Evolutionary conservation across 2,329 filamentous ascomycete species (phyloP), one percentile per base, ranked within the genome.

Genomic region (Colletotrichum limetticola): DNA sequence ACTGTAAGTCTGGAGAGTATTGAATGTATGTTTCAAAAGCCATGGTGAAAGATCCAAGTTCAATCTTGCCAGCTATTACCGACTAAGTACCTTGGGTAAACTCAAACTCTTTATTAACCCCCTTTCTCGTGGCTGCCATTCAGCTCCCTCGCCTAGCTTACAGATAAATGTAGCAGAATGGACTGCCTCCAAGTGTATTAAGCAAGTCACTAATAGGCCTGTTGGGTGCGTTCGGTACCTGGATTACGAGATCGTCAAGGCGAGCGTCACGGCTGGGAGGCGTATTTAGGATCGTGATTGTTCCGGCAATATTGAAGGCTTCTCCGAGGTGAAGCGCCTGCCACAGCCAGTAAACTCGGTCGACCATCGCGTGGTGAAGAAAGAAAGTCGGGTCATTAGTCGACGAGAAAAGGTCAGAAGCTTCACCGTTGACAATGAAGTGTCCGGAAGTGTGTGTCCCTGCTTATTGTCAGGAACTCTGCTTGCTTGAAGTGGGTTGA

Each of bases 131-230:
- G 37, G 6, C 16, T 3, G 16, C 16, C 37, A 2, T 46, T 19
- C 37, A 19, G 6, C 14, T 46, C 5, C 14, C 37, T 46, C 37
- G 22, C 52, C 57, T 28, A 28, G 28, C 28, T 28, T 68, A 78
- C 11, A 68, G 28, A 28, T 80, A 82, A 46, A 82, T 61, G 58
- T 82, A 82, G 56, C 81, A 83, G 61, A 82, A 82, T 4, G 80
- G 81, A 14, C 76, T 68, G 7, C 81, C 81, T 35, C 76, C 76
- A 3, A 81, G 56, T 0, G 81, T 82, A 64, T 76, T 81, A 73
- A 82, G 75, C 2, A 81, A 65, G 32, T 80, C 79, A 65, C 78
- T 77, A 59, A 83, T 85, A 42, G 79, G 75, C 1, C 68, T 60
- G 22, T 72, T 69, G 8, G 71, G 61, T 4, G 75, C 80, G 32